These are phyloP conservation scores for Eimeria tenella DNA, from an alignment of 169 alveolate genomes.

Conservation along the genomic window DNA sequence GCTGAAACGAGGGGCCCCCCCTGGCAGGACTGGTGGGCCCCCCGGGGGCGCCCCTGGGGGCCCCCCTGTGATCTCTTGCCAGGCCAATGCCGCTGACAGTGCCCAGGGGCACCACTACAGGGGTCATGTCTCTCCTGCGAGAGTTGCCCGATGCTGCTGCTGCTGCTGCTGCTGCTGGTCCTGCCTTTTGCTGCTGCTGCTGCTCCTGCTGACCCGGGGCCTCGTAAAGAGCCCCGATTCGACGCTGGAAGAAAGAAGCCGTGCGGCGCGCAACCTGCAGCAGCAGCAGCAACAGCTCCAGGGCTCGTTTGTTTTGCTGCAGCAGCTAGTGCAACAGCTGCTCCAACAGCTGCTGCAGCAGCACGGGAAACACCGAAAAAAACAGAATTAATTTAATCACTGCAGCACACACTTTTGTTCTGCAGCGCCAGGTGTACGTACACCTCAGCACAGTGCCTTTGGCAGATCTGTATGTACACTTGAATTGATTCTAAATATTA, in stretches of 20 bases:
- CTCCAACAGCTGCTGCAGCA: no score
- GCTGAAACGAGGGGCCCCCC: background rate
- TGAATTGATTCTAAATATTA: no score
- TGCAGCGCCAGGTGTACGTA: no score
- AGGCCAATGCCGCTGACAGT: constrained; percentile 15
- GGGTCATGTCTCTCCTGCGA: background rate
- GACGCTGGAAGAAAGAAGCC: constrained; percentile 53
- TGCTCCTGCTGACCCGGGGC: background rate
- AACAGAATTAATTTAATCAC: no score
- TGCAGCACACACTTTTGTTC: no score
- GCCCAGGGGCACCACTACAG: constrained; percentile 40
- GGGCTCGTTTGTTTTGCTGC: no score
- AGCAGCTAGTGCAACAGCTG: no score
- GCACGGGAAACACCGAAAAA: no score
- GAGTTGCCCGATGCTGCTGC: background rate
- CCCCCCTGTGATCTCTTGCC: constrained; percentile 4
- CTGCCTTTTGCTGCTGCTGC: background rate
- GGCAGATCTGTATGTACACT: no score
- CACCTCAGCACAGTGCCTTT: no score
- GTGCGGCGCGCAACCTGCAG: constrained; percentile 51
- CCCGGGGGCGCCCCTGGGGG: background rate
- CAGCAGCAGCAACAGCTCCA: background rate
- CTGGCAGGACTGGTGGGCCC: no score
- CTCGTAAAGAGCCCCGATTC: constrained; percentile 24
- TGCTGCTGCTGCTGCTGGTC: constrained; percentile 36